A percentile compares a stretch with the other conserved stretches of the same genome.
Conservation (phyloP, 306 rosid genomes). For the Quercus berberidifolia region DNA sequence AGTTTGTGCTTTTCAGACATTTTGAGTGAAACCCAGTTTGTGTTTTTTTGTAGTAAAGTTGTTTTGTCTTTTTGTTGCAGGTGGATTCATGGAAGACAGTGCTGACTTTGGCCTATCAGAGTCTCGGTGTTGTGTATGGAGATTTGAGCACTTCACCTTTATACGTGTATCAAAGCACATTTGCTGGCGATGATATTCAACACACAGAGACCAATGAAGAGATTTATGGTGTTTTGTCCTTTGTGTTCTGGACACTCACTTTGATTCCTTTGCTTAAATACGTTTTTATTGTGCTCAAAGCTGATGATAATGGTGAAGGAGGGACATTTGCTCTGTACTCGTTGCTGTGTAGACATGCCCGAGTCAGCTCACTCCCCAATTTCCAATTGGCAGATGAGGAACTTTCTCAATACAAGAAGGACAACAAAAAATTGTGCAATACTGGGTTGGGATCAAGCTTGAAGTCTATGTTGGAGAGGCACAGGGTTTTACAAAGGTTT, state of each 20-base stretch:
- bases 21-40: conserved; percentile 13
- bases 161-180: conserved; percentile 78
- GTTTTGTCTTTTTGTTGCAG: conserved; percentile 37
- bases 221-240: conserved; percentile 80
- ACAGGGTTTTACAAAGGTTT: conserved; percentile 59
- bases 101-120: conserved; percentile 84
- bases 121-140: conserved; percentile 95
- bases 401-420: conserved; percentile 61
- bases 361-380: conserved; percentile 71
- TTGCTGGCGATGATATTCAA: conserved; percentile 52
- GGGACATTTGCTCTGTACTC: conserved; percentile 96
- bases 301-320: conserved; percentile 96
- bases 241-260: conserved; percentile 91
- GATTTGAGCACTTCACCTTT: conserved; percentile 94
- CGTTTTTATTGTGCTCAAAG: conserved; percentile 80
- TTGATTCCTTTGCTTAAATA: conserved; percentile 77
- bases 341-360: conserved; percentile 77
- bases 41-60: conserved; percentile 13
- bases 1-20: neutral
- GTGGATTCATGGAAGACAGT: conserved; percentile 75
- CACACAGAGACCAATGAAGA: conserved; percentile 67
- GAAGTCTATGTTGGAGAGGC: conserved; percentile 63
- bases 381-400: conserved; percentile 72
- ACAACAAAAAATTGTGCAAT: conserved; percentile 6
- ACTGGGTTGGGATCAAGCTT: conserved; percentile 43